phyloP scores from a whole-genome alignment of 768 basidiomycete species.

The Pholiota molesta region DNA sequence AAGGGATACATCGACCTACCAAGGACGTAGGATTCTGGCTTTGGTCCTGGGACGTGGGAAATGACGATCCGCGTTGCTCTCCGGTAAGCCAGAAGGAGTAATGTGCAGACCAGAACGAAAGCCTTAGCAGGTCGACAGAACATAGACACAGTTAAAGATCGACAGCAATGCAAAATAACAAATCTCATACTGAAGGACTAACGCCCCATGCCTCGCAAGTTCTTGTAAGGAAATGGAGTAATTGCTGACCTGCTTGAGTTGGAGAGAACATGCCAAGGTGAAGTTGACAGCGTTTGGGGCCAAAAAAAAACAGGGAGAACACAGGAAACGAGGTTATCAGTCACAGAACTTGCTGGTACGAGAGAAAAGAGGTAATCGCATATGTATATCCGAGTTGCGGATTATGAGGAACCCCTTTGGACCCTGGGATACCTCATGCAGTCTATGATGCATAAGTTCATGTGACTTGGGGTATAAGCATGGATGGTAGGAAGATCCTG shows the following conservation, averaged over 20 bases:
- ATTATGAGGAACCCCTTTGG: neutral
- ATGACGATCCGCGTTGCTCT: constrained; percentile 42
- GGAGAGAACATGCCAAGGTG: neutral
- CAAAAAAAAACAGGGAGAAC: neutral
- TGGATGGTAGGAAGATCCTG: constrained; percentile 10
- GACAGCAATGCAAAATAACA: neutral
- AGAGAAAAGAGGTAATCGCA: constrained; percentile 12
- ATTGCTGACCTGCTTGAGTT: neutral
- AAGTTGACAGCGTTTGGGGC: neutral
- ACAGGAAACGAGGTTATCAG: neutral
- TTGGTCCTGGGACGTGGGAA: constrained; percentile 50
- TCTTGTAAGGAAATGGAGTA: neutral
- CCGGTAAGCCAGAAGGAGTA: constrained; percentile 35
- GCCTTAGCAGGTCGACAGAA: neutral
- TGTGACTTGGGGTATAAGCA: constrained; percentile 28
- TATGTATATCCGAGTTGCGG: constrained; percentile 6
- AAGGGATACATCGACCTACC: constrained; percentile 32
- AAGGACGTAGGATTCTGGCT: constrained; percentile 49
- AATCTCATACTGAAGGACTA: constrained; percentile 9
- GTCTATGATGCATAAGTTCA: constrained; percentile 32
- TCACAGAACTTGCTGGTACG: constrained; percentile 10
- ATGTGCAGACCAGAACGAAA: constrained; percentile 3
- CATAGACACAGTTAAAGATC: constrained; percentile 3
- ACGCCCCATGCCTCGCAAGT: constrained; percentile 4
- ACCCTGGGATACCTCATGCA: constrained; percentile 13